Evolutionary conservation across 2,329 filamentous ascomycete genomes (phyloP), one percentile per base, ranked within the genome.

Genomic region (Phaeomoniella chlamydospora): DNA sequence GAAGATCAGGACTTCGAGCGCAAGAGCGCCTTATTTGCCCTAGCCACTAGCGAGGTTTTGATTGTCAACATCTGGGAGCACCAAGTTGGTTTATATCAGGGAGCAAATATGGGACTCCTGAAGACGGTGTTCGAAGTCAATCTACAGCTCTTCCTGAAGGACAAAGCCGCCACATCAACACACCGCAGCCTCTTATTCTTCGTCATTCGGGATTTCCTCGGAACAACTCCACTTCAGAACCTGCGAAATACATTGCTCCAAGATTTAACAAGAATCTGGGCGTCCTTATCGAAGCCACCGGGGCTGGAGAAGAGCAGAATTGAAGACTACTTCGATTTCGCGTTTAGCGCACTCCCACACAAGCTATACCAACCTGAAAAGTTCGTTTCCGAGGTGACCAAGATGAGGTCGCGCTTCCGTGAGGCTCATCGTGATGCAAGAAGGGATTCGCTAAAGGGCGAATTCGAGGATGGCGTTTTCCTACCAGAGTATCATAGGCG

Each of bases 41-140:
- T 98, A 50, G 90, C 90, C 34, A 98, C 90, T 13, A 96, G 88
- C 56, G 90, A 98, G 64, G 88, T 98, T 36, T 70, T 98, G 48
- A 92, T 98, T 53, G 81, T 98, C 59, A 98, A 98, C 56, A 93
- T 98, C 46, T 98, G 90, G 90, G 90, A 98, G 61, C 88, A 94
- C 58, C 90, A 98, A 61, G 90, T 98, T 42, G 90, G 90, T 33
- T 60, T 98, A 57, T 98, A 98, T 56, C 88, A 98, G 62, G 90
- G 90, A 39, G 90, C 90, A 49, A 98, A 98, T 58, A 98, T 98
- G 90, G 90, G 90, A 5, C 62, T 98, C 50, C 67, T 98, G 51
- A 98, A 98, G 71, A 98, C 92, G 0, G 90, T 98, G 3, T 98
- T 98, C 49, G 90, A 98, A 64, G 90, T 98, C 58, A 98, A 98